Evolutionary conservation across 306 rosid species (phyloP).

Genomic region (Vicia sativa): DNA sequence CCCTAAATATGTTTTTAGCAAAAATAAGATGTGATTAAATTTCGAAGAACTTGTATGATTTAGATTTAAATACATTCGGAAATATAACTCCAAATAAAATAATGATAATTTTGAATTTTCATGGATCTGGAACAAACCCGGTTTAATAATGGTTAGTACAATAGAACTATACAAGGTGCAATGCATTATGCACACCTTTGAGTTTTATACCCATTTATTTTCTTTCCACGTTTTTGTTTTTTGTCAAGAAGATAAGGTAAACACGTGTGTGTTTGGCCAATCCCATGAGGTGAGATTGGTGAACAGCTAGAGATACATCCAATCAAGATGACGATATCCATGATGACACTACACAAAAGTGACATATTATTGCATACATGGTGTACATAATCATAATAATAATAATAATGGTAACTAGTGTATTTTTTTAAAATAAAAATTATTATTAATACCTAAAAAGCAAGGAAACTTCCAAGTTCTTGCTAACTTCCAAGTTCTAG

Average conservation of each 20-base stretch:
- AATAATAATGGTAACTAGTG: too few species aligned
- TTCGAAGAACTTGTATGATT: too few species aligned
- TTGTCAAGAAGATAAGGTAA: not conserved
- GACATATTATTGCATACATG: too few species aligned
- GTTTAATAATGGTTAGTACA: not conserved
- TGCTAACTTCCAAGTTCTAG: not conserved
- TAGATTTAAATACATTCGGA: too few species aligned
- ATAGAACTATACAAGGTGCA: not conserved
- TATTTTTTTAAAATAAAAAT: too few species aligned
- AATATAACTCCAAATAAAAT: too few species aligned
- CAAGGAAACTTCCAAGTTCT: not conserved
- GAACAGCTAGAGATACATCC: constrained; percentile 1
- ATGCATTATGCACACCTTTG: not conserved
- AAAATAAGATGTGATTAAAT: too few species aligned
- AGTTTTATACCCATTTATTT: not conserved
- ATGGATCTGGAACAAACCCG: too few species aligned
- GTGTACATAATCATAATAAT: too few species aligned
- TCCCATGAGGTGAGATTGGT: not conserved
- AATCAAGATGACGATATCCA: not conserved
- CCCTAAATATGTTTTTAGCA: too few species aligned
- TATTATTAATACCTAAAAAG: too few species aligned
- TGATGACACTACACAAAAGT: not conserved
- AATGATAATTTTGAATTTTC: too few species aligned
- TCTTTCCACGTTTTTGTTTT: constrained; percentile 8
- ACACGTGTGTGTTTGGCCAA: not conserved